phyloP scores from a whole-genome alignment of 495 filamentous ascomycete species.

The Hyaloscypha bicolor region DNA sequence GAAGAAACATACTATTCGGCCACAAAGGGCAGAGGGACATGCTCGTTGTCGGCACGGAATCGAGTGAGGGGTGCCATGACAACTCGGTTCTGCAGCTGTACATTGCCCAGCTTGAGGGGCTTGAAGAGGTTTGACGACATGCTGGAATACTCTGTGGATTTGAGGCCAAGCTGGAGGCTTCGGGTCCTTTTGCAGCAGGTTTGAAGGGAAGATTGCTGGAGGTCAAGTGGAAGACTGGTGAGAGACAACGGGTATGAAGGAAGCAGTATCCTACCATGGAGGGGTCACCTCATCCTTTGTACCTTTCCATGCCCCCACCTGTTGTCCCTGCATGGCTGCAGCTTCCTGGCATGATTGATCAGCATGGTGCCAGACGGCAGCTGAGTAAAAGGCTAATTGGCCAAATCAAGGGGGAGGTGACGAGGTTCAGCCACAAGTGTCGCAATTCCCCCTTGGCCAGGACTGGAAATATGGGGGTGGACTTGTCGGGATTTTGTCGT shows the following conservation, averaged over 20 bases:
- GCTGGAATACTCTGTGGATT: neutral
- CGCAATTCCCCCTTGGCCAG: neutral
- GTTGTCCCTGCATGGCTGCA: neutral
- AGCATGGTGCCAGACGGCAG: neutral
- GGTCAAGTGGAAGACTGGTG: neutral
- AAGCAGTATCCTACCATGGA: neutral
- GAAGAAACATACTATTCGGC: constrained; percentile 42
- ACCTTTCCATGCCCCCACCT: neutral
- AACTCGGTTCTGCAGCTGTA: constrained; percentile 43
- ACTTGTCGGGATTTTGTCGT: neutral
- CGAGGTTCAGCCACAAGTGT: neutral
- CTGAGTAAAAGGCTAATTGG: neutral
- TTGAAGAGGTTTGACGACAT: constrained; percentile 38
- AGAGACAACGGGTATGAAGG: neutral
- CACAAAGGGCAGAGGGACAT: constrained; percentile 52
- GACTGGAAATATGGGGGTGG: neutral
- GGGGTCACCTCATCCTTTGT: neutral
- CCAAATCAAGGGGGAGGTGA: neutral
- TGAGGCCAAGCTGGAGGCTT: neutral
- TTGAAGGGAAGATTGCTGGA: no score
- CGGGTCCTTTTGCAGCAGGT: no score
- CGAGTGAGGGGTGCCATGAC: constrained; percentile 52
- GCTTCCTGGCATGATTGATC: neutral
- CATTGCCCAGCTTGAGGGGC: constrained; percentile 43
- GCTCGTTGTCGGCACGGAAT: constrained; percentile 43